Evolutionary conservation across 2,329 filamentous ascomycete species (phyloP), one percentile per base, ranked within the genome.

Genomic region (Coleophoma eucalyptorum): DNA sequence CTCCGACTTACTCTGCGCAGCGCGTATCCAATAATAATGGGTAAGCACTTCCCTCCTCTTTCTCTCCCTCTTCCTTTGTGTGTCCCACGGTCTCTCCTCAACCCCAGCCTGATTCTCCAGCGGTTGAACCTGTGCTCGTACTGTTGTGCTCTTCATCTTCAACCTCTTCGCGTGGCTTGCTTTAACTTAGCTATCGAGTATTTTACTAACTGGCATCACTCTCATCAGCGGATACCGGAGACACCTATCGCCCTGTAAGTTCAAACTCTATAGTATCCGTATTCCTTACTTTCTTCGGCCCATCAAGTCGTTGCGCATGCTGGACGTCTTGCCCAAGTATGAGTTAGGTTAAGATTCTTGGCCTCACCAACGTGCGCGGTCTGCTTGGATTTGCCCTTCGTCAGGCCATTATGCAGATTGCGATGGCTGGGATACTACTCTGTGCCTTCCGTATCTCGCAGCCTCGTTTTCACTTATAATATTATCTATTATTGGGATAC

Each of bases 161-260:
- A 48, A 41, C 38, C 46, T 42, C 46, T 38, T 31, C 31, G 32
- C 46, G 19, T 32, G 19, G n/a, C 40, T 44, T 32, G n/a, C 10
- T 32, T 32, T 26, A 26, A 15, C 42, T 5, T 19, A 44, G 31
- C 42, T 26, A 44, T 26, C n/a, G 10, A 44, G 35, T 18, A 15
- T 38, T n/a, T 38, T 18, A 32, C 42, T 44, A 44, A 44, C 26
- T 16, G 16, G 26, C 26, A 44, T 44, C 42, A 32, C 16, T 31
- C 20, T 43, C 41, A 38, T 38, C 19, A 52, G 50, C 50, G 32
- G 50, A 52, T 42, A 52, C 50, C 31, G 50, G 50, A 49, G 50
- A 52, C 37, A 52, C 50, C 34, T 52, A 52, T 45, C 50, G 50
- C 50, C 50, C 50, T 35, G 50, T 52, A 52, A 52, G 50, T 49